Percentiles rank a stretch among this genome's conserved stretches.
phyloP scores from a whole-genome alignment of 1,139 yeast genomes.

The Scheffersomyces segobiensis region DNA sequence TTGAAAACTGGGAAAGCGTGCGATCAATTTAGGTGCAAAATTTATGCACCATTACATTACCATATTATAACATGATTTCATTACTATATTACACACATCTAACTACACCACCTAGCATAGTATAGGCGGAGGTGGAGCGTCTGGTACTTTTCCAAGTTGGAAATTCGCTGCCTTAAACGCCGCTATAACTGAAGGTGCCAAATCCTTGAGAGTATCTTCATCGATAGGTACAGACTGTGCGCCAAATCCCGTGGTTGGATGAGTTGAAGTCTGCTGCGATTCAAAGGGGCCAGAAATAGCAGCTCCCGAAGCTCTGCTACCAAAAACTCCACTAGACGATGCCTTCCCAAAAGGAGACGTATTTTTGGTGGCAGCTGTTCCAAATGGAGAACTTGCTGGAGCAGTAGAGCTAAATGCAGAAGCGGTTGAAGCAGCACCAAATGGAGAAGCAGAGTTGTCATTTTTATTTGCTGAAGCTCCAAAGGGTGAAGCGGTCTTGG shows the following conservation, averaged over 20 bases:
- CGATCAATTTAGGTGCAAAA: not conserved
- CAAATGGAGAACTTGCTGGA: slow-evolving; percentile 9
- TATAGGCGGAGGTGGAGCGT: slow-evolving; percentile 69
- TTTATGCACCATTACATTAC: not conserved
- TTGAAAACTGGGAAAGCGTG: not conserved
- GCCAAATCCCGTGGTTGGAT: not conserved
- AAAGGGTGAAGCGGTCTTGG: slow-evolving; percentile 6
- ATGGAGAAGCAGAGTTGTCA: slow-evolving; percentile 9
- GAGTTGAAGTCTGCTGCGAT: not conserved
- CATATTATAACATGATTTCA: not conserved
- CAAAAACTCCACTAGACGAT: slow-evolving; percentile 2
- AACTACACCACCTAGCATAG: slow-evolving; percentile 4
- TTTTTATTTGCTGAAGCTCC: slow-evolving; percentile 8
- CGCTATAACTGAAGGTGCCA: slow-evolving; percentile 42
- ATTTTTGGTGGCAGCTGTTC: slow-evolving; percentile 2
- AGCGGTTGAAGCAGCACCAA: slow-evolving; percentile 11
- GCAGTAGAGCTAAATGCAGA: slow-evolving; percentile 6
- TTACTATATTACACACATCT: not conserved
- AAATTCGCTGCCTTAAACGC: slow-evolving; percentile 57
- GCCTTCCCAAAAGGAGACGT: slow-evolving; percentile 7
- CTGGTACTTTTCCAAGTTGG: slow-evolving; percentile 72
- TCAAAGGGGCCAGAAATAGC: slow-evolving; percentile 1
- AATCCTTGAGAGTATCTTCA: slow-evolving; percentile 31
- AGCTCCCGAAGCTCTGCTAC: not conserved
- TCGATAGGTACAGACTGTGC: not conserved